Evolutionary conservation across 768 basidiomycete species (phyloP).

Genomic region (Scleroderma citrinum): DNA sequence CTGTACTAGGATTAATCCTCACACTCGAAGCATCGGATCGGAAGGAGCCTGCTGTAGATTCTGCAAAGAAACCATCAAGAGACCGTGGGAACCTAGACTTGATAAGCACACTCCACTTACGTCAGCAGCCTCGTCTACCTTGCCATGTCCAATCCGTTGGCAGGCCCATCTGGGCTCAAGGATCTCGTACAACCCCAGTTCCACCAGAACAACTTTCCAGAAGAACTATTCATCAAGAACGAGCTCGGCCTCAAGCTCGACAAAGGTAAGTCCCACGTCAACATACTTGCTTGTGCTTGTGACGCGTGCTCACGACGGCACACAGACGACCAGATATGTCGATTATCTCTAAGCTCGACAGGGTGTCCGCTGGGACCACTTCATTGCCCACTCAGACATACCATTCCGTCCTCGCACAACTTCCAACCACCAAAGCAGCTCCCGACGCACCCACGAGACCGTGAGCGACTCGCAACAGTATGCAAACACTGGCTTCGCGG

Average conservation of each 20-base stretch:
- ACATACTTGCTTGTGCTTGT: neutral
- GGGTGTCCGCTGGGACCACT: slow-evolving; percentile 91
- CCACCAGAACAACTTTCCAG: slow-evolving; percentile 86
- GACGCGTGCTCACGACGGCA: slow-evolving; percentile 3
- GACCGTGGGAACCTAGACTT: too few relatives aligned
- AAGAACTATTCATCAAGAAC: slow-evolving; percentile 75
- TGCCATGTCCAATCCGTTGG: slow-evolving; percentile 45
- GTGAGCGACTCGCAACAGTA: slow-evolving; percentile 83
- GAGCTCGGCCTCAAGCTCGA: slow-evolving; percentile 86
- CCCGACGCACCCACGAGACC: slow-evolving; percentile 77
- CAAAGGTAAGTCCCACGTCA: slow-evolving; percentile 61
- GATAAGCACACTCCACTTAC: too few relatives aligned
- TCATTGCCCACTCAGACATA: slow-evolving; percentile 90
- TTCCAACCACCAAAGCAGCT: slow-evolving; percentile 83
- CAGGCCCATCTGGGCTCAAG: slow-evolving; percentile 50
- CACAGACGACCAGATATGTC: slow-evolving; percentile 91
- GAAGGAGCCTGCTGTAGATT: too few relatives aligned
- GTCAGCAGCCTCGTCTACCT: too few relatives aligned
- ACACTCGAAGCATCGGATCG: too few relatives aligned
- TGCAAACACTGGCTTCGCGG: slow-evolving; percentile 99
- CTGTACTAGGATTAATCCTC: too few relatives aligned
- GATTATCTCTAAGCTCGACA: slow-evolving; percentile 68
- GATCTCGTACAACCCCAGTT: slow-evolving; percentile 86
- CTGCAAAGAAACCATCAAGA: too few relatives aligned
- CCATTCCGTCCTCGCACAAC: slow-evolving; percentile 79